phyloP scores from a whole-genome alignment of 2,329 filamentous ascomycete genomes.

The Trichoderma atrobrunneum region DNA sequence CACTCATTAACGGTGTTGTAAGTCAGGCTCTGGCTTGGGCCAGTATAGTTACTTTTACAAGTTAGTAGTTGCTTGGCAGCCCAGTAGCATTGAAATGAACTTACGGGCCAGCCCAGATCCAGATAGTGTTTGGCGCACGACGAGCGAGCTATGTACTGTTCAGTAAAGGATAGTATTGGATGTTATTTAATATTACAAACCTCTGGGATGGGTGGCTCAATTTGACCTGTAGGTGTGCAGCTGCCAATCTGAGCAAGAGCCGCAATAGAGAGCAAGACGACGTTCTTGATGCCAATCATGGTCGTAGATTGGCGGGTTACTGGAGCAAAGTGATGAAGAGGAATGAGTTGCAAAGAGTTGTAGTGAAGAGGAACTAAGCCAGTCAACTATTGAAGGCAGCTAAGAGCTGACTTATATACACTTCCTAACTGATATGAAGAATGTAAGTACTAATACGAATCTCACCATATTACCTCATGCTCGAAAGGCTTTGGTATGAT shows the following conservation, averaged over 20 bases:
- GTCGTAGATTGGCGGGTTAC: background rate
- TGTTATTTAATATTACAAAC: background rate
- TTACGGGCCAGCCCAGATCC: constrained; percentile 12
- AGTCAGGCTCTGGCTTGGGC: background rate
- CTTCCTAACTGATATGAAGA: background rate
- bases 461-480: background rate
- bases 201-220: constrained; percentile 8
- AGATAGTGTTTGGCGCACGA: constrained; percentile 5
- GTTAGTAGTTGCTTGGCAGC: background rate
- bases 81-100: background rate
- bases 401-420: background rate
- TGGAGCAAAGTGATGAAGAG: too few relatives aligned
- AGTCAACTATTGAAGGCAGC: background rate
- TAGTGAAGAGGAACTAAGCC: background rate
- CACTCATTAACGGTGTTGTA: constrained; percentile 1
- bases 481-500: background rate
- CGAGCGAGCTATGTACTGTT: background rate
- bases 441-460: background rate
- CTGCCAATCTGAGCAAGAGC: constrained; percentile 11
- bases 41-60: constrained; percentile 1
- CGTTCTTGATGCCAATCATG: constrained; percentile 3
- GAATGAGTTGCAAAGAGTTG: background rate
- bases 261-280: constrained; percentile 5
- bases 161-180: background rate
- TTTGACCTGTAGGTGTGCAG: background rate